These are phyloP conservation scores for Fusarium sacchari DNA, from an alignment of 2,329 filamentous ascomycete species.

Conservation along the genomic window DNA sequence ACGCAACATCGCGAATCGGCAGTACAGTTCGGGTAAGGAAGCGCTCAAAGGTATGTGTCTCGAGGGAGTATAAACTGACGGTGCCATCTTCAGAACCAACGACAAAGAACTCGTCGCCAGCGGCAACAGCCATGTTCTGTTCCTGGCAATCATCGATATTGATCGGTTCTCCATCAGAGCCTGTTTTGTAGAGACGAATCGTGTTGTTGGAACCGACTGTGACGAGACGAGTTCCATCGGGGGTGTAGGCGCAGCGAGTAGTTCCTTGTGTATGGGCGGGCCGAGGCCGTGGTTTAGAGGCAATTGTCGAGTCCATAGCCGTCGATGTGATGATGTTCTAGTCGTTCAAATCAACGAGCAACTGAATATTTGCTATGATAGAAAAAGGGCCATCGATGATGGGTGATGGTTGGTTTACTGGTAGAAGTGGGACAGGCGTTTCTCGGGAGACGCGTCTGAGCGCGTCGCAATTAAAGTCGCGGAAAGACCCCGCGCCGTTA, in stretches of 20 bases:
- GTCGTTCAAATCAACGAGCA: constrained; percentile 7
- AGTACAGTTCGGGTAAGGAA: constrained; percentile 86
- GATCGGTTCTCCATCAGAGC: constrained; percentile 89
- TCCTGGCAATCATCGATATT: constrained; percentile 94
- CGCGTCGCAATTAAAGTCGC: constrained; percentile 54
- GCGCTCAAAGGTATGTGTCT: constrained; percentile 77
- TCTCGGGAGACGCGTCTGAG: constrained; percentile 52
- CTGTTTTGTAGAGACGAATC: constrained; percentile 90
- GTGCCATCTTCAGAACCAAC: constrained; percentile 93
- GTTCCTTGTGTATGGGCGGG: constrained; percentile 85
- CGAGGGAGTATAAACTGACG: constrained; percentile 92
- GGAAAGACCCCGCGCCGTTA: constrained; percentile 44
- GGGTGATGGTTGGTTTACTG: constrained; percentile 13
- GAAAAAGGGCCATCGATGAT: constrained; percentile 11
- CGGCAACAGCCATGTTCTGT: constrained; percentile 81
- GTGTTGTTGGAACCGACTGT: constrained; percentile 95
- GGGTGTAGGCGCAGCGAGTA: constrained; percentile 89
- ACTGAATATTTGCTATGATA: constrained; percentile 1
- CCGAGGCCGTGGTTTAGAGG: constrained; percentile 66
- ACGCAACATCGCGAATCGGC: constrained; percentile 84
- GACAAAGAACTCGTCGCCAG: constrained; percentile 84
- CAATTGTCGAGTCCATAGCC: constrained; percentile 48
- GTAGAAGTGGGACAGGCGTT: constrained; percentile 20
- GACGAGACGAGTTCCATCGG: constrained; percentile 84
- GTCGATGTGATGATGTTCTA: not conserved